Percentiles rank a stretch among this genome's conserved stretches.
These are phyloP conservation scores for Angomonas deanei DNA, from an alignment of 208 protist genomes.

Conservation along the genomic window DNA sequence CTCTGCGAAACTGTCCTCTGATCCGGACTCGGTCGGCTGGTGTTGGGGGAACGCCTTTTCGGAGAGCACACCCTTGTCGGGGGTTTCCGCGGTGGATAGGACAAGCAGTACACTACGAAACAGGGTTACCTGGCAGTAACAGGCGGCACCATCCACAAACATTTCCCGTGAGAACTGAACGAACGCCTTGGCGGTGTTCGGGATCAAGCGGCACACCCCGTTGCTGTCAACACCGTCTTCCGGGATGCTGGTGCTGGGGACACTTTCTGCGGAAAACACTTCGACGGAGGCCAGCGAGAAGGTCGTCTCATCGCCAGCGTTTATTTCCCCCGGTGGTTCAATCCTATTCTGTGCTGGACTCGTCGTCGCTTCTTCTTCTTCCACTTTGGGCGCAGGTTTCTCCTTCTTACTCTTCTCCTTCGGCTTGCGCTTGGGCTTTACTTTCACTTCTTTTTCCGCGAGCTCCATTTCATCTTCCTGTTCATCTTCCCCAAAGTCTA, in stretches of 20 bases:
- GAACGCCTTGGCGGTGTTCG: slow-evolving; percentile 30
- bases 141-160: slow-evolving; percentile 40
- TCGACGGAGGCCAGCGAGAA: slow-evolving; percentile 1
- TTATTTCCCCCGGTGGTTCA: background rate
- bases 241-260: slow-evolving; percentile 9
- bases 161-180: slow-evolving; percentile 27
- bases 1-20: background rate
- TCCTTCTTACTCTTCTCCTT: slow-evolving; percentile 6
- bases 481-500: slow-evolving; percentile 43
- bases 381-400: background rate
- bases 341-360: background rate
- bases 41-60: slow-evolving; percentile 2
- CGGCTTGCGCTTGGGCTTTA: slow-evolving; percentile 8
- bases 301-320: background rate
- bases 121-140: slow-evolving; percentile 53
- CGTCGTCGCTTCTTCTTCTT: slow-evolving; percentile 3
- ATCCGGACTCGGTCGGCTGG: background rate
- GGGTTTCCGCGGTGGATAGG: slow-evolving; percentile 16
- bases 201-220: slow-evolving; percentile 31
- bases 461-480: slow-evolving; percentile 24
- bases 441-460: background rate
- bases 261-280: slow-evolving; percentile 15
- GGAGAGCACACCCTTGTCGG: no score
- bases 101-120: slow-evolving; percentile 58
- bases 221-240: background rate